Percentiles rank a stretch among this genome's conserved stretches.
Conservation (phyloP, 306 rosid species). For the Fragaria iinumae region DNA sequence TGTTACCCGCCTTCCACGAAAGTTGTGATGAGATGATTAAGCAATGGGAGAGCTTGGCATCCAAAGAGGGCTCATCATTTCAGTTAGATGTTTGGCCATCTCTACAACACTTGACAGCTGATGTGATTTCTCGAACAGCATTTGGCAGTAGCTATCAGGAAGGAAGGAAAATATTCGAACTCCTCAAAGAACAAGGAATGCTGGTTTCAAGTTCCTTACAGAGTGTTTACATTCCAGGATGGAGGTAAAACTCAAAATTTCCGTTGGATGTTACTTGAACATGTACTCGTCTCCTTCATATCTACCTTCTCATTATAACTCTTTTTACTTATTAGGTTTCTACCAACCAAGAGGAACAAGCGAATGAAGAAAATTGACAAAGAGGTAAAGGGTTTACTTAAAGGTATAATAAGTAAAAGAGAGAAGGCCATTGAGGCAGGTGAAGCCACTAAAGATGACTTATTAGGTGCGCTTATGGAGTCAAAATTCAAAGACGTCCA, state of each 20-base stretch:
- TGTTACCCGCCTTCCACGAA: slow-evolving; percentile 20
- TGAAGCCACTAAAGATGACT: slow-evolving; percentile 26
- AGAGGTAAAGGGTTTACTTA: slow-evolving; percentile 24
- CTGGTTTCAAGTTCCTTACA: background rate
- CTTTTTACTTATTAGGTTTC: slow-evolving; percentile 32
- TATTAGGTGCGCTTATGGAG: slow-evolving; percentile 16
- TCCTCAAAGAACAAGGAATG: slow-evolving; percentile 20
- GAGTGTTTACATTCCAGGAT: slow-evolving; percentile 23
- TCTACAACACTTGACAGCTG: slow-evolving; percentile 19
- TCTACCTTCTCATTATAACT: background rate
- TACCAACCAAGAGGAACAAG: slow-evolving; percentile 27
- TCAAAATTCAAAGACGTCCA: background rate
- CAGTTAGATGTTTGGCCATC: slow-evolving; percentile 28
- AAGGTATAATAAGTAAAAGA: slow-evolving; percentile 28
- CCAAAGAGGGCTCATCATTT: background rate
- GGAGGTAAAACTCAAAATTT: background rate
- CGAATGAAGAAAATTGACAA: slow-evolving; percentile 28
- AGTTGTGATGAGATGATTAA: slow-evolving; percentile 27
- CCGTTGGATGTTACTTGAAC: background rate
- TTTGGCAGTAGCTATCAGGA: slow-evolving; percentile 45
- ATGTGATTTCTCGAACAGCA: slow-evolving; percentile 43
- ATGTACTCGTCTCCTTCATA: background rate
- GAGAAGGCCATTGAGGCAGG: slow-evolving; percentile 30
- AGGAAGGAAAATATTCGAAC: slow-evolving; percentile 34
- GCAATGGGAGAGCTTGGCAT: slow-evolving; percentile 19